Conservation (phyloP, 2,329 filamentous ascomycete genomes). For the Aspergillus nomiae region DNA sequence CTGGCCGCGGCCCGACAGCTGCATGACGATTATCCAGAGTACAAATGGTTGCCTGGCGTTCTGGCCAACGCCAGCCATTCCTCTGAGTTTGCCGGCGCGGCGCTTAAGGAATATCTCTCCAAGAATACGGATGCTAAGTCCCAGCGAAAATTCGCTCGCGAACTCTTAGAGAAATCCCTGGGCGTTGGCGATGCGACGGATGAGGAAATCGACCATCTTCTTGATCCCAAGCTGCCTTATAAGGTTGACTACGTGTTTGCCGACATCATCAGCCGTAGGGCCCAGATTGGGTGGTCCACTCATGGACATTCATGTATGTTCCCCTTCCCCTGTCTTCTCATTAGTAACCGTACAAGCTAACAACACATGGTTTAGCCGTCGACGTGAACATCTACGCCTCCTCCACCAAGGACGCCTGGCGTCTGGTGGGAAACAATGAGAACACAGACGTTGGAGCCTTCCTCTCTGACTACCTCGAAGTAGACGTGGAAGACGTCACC, state of each 20-base stretch:
- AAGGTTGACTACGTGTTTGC: slow-evolving; percentile 66
- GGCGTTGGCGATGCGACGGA: slow-evolving; percentile 74
- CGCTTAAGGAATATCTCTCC: slow-evolving; percentile 63
- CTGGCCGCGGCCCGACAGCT: slow-evolving; percentile 77
- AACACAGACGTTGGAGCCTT: slow-evolving; percentile 92
- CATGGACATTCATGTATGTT: slow-evolving; percentile 74
- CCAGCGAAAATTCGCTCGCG: slow-evolving; percentile 64
- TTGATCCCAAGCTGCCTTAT: slow-evolving; percentile 58
- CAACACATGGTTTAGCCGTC: slow-evolving; percentile 58
- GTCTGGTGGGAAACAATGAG: slow-evolving; percentile 82
- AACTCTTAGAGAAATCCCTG: slow-evolving; percentile 69
- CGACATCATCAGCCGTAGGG: slow-evolving; percentile 82
- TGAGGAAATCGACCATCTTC: slow-evolving; percentile 68
- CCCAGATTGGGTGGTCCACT: slow-evolving; percentile 90
- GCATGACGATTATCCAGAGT: slow-evolving; percentile 64
- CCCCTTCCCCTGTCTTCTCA: background rate
- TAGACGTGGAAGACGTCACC: slow-evolving; percentile 79
- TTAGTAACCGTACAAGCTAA: slow-evolving; percentile 11
- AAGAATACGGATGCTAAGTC: slow-evolving; percentile 49
- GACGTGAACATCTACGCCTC: slow-evolving; percentile 97
- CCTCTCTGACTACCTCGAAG: slow-evolving; percentile 72
- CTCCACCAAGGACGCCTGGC: slow-evolving; percentile 61
- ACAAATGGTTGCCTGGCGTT: slow-evolving; percentile 79
- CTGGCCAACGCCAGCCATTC: slow-evolving; percentile 78
- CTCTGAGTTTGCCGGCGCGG: slow-evolving; percentile 67